Evolutionary conservation across 805 yeast species (phyloP), one percentile per base, ranked within the genome.

Genomic region (Starmera dryadoides): DNA sequence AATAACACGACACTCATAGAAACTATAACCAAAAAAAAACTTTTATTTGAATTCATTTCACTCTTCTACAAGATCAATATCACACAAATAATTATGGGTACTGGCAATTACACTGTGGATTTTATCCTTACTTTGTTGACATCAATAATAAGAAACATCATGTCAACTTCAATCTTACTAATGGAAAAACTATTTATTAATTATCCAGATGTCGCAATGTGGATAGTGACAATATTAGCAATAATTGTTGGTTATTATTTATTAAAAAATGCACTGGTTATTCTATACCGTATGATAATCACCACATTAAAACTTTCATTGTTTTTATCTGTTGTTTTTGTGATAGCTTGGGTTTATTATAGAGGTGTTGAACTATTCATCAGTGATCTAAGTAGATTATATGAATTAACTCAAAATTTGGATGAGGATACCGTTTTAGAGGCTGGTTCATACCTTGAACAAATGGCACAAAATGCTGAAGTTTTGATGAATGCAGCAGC

Each of bases 161-260:
- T 35, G 3, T 10, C 20, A 11, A 20, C 35, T 7, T 11, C 37
- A 2, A 41, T 55, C 12, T 50, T 54, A 1, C 10, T 49, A 1
- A 22, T 47, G 1, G 44, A 48, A 8, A 40, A 42, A 10, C 49
- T 62, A 33, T 46, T 63, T 38, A 35, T 49, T 2, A 41, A 48
- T 6, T 56, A 65, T 35, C 69, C 69, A 14, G 53, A 51, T 2
- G 31, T 55, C 1, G 58, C 65, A 15, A 37, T 53, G 11, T 34
- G 44, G 4, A 23, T 57, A 4, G 35, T 52, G 2, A 32, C 52
- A 2, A 16, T 50, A 1, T 11, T 55, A 6, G 46, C 55, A 6
- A 39, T 56, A 1, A 47, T 55, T 20, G 22, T 57, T 8, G 33
- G 50, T 1, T 55, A 58, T 47, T 56, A 56, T 33, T 25, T 63